These are phyloP conservation scores for Sanghuangporus baumii DNA, from an alignment of 1,284 basidiomycete genomes.

Conservation along the genomic window DNA sequence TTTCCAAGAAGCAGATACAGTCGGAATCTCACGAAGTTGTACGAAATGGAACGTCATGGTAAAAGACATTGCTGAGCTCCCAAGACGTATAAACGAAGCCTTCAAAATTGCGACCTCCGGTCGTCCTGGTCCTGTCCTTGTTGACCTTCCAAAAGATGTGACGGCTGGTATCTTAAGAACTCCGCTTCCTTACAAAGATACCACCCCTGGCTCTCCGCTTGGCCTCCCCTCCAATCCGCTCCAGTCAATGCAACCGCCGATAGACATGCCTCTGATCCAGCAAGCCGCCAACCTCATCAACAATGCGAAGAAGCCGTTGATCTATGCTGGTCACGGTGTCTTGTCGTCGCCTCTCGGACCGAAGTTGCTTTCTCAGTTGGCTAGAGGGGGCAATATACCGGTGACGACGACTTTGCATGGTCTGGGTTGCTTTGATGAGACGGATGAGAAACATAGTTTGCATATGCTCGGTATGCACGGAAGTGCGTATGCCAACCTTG, in stretches of 20 bases:
- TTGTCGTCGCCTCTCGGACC: constrained; percentile 83
- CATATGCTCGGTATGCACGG: constrained; percentile 99
- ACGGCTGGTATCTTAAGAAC: constrained; percentile 88
- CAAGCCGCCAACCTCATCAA: constrained; percentile 91
- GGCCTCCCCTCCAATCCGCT: constrained; percentile 77
- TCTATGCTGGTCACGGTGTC: constrained; percentile 94
- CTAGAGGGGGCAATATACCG: constrained; percentile 87
- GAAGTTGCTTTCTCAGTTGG: constrained; percentile 74
- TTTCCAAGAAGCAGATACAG: constrained; percentile 96
- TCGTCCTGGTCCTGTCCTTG: constrained; percentile 93
- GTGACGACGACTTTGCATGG: constrained; percentile 97
- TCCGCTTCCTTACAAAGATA: constrained; percentile 83
- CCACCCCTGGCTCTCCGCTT: constrained; percentile 78
- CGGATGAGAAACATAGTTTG: constrained; percentile 75
- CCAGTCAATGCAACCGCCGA: constrained; percentile 48
- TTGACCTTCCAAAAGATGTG: constrained; percentile 97
- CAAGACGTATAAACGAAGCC: constrained; percentile 95
- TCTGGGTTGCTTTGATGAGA: constrained; percentile 93
- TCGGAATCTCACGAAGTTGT: constrained; percentile 94
- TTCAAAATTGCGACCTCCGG: constrained; percentile 99
- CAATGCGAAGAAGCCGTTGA: constrained; percentile 83
- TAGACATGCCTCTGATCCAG: constrained; percentile 65
- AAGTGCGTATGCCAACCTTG: constrained; percentile 93
- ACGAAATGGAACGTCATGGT: constrained; percentile 99
- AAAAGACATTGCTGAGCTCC: constrained; percentile 93